Percentiles rank a stretch among this genome's conserved stretches.
These are phyloP conservation scores for Furcasterigmium furcatum DNA, from an alignment of 2,329 filamentous ascomycete species.

Conservation along the genomic window DNA sequence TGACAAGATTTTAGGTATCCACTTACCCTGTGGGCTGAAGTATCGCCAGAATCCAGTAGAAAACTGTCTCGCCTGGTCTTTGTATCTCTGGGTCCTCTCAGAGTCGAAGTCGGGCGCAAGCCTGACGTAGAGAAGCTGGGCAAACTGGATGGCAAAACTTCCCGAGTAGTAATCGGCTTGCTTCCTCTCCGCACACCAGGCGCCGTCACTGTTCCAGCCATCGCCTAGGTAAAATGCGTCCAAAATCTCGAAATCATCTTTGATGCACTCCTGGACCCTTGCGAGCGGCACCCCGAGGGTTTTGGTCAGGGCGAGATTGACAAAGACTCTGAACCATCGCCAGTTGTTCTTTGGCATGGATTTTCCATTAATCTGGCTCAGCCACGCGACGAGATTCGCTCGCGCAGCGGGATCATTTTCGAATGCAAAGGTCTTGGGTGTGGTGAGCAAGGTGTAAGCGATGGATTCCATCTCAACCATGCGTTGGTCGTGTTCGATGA, in stretches of 20 bases:
- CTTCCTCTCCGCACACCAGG: slow-evolving; percentile 63
- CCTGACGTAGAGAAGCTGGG: slow-evolving; percentile 38
- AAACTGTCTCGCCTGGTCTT: slow-evolving; percentile 29
- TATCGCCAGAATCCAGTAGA: slow-evolving; percentile 36
- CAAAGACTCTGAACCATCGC: slow-evolving; percentile 41
- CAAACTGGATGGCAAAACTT: slow-evolving; percentile 42
- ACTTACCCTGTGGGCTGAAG: slow-evolving; percentile 33
- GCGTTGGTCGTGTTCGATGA: slow-evolving; percentile 1
- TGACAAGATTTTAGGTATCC: no score
- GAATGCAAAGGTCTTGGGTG: neutral
- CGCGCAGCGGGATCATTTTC: slow-evolving; percentile 54
- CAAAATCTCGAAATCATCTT: slow-evolving; percentile 31
- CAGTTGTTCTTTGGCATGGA: slow-evolving; percentile 38
- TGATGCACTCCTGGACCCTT: slow-evolving; percentile 60
- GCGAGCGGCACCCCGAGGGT: slow-evolving; percentile 45
- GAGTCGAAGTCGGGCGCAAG: slow-evolving; percentile 33
- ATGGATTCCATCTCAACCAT: slow-evolving; percentile 5
- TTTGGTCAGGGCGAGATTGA: slow-evolving; percentile 34
- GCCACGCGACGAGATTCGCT: slow-evolving; percentile 64
- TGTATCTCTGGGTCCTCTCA: slow-evolving; percentile 26
- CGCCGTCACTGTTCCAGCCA: slow-evolving; percentile 38
- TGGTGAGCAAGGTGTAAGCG: neutral
- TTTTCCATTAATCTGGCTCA: slow-evolving; percentile 32
- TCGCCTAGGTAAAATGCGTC: slow-evolving; percentile 34
- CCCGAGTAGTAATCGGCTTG: no score